Conservation (phyloP, 768 basidiomycete genomes). For the Pholiota conissans region DNA sequence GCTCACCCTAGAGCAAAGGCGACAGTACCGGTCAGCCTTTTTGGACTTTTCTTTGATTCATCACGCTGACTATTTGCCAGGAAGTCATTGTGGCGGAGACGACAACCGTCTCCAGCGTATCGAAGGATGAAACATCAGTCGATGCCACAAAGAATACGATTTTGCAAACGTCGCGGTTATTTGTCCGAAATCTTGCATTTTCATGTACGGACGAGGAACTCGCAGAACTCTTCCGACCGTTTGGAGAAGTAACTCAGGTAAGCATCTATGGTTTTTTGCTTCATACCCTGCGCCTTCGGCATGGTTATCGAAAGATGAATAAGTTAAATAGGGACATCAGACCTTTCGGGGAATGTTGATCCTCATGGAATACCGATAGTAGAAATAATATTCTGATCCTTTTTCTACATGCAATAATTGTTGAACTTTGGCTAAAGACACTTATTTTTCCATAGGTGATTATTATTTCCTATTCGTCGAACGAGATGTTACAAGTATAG, state of each 20-base stretch:
- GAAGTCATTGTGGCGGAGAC: neutral
- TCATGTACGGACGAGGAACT: conserved; percentile 77
- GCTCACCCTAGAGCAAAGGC: neutral
- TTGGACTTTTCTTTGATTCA: neutral
- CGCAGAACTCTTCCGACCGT: conserved; percentile 57
- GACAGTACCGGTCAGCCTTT: neutral
- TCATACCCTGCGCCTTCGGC: conserved; percentile 11
- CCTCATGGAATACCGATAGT: conserved; percentile 52
- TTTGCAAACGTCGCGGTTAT: conserved; percentile 75
- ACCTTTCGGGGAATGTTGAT: conserved; percentile 42
- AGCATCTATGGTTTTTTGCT: conserved; percentile 23
- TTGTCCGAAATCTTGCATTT: conserved; percentile 94
- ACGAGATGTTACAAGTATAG: conserved; percentile 38
- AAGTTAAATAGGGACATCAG: conserved; percentile 59
- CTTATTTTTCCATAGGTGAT: conserved; percentile 37
- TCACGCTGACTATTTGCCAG: neutral
- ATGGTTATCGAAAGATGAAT: conserved; percentile 36
- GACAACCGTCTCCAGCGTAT: neutral
- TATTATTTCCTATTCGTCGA: conserved; percentile 5
- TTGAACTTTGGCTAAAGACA: conserved; percentile 15
- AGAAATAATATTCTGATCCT: conserved; percentile 47
- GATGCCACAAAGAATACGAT: conserved; percentile 55
- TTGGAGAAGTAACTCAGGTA: conserved; percentile 79
- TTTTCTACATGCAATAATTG: conserved; percentile 1
- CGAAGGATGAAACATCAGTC: conserved; percentile 22